Base-by-base conservation (phyloP, 2,329 filamentous ascomycete species). In the Zymoseptoria brevis region DNA sequence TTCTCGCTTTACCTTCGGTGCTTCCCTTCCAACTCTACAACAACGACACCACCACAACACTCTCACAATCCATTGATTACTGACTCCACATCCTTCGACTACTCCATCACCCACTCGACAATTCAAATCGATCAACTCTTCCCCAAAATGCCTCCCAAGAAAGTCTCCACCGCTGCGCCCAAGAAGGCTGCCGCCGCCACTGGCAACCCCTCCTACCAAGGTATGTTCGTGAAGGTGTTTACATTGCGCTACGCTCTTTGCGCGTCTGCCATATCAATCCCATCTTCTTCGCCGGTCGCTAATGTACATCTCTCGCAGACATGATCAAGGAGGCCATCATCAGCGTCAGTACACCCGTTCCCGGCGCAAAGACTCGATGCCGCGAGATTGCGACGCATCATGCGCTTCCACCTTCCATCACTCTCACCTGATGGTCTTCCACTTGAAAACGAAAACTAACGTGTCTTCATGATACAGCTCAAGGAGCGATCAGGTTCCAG, bases 301-400 rank as follows among this genome's bases (percentile, higher is more conserved):
- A 81, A 73, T 81, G 84, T 77, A 84, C 80, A 68, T 59, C 67
- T 65, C 67, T 50, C 71, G 72, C 74, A 87, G 85, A 86, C 76
- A 87, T 88, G 85, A 86, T 88, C 75, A 87, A 86, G 77, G 84
- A 87, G 75, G 85, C 85, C 68, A 85, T 88, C 73, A 75, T 87
- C 71, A 83, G 81, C 76, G 85, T 88, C 76, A 85, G 85, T 87
- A 73, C 71, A 81, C 76, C 73, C 26, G 72, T 72, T 70, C 67
- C 71, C 65, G 73, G 80, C 79, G 80, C 78, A 69, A 67, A 78
- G 53, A 41, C 50, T 58, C 51, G 59, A 48, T 57, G 53, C 49
- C 57, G 57, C 58, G 59, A 66, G 58, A 64, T 66, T 66, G 66
- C 63, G 62, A 69, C 68, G 60, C 58, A 59, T 57, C 53, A 60